Evolutionary conservation across 2,329 filamentous ascomycete genomes (phyloP).

Genomic region (Fusarium sp.): DNA sequence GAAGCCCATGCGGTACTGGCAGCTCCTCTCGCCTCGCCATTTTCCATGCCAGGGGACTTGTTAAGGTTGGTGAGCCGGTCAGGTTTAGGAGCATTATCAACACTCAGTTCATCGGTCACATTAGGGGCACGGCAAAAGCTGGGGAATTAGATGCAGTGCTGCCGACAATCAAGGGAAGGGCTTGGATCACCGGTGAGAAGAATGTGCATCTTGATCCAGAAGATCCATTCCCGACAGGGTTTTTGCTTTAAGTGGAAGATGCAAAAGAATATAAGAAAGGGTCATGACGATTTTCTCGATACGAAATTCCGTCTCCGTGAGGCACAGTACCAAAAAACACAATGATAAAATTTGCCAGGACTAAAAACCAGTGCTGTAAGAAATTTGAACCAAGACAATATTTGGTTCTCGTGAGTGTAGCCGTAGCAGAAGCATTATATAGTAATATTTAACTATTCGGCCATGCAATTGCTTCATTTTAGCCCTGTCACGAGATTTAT

Average conservation of each 20-base stretch:
- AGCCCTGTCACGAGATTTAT: neutral
- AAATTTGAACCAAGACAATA: neutral
- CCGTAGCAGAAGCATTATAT: neutral
- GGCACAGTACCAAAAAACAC: neutral
- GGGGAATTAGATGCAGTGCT: constrained; percentile 54
- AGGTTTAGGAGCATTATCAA: constrained; percentile 56
- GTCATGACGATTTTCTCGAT: neutral
- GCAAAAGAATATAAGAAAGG: neutral
- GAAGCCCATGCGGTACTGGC: constrained; percentile 60
- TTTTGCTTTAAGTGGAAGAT: neutral
- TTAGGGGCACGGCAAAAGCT: constrained; percentile 52
- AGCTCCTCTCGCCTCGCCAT: constrained; percentile 58
- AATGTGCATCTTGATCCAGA: constrained; percentile 56
- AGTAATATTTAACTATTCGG: neutral
- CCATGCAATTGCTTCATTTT: neutral
- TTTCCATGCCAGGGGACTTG: constrained; percentile 54
- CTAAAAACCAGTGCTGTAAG: neutral
- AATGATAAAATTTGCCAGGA: neutral
- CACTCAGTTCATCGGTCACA: constrained; percentile 55
- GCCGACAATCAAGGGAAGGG: constrained; percentile 56
- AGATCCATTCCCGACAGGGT: constrained; percentile 55
- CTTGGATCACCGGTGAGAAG: constrained; percentile 60
- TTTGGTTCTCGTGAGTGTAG: neutral
- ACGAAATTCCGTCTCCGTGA: neutral
- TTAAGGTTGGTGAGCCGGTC: constrained; percentile 53